Evolutionary conservation across 257 asterid species (phyloP).

Genomic region (Nicotiana sylvestris): DNA sequence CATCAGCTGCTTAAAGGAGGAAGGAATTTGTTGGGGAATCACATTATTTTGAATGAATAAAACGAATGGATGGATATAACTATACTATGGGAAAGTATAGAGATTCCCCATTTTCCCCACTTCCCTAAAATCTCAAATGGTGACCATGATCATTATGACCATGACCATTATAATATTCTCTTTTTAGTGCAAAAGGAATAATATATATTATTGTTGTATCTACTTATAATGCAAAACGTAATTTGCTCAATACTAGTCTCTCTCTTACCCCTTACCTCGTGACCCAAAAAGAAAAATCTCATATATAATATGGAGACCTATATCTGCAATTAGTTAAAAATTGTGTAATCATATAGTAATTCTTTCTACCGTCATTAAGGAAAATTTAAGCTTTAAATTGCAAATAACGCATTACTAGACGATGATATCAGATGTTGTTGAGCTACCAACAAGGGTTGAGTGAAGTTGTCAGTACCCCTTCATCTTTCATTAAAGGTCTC

Average conservation of each 20-base stretch:
- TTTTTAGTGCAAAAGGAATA: neutral
- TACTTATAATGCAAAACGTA: neutral
- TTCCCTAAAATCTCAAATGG: neutral
- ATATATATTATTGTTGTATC: neutral
- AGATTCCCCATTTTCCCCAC: constrained; percentile 11
- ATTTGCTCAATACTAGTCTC: no score
- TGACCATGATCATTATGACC: neutral
- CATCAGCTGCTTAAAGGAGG: neutral
- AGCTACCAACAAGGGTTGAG: no score
- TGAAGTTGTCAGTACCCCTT: no score
- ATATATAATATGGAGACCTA: no score
- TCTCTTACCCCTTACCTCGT: no score
- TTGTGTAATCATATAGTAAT: no score
- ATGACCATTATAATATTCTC: neutral
- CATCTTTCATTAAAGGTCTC: no score
- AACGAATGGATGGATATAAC: constrained; percentile 10
- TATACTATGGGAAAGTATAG: neutral
- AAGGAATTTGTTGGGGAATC: neutral
- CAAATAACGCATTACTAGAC: neutral
- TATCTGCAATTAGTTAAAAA: no score
- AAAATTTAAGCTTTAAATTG: neutral
- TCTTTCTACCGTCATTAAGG: neutral
- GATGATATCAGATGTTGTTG: neutral
- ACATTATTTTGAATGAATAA: constrained; percentile 1
- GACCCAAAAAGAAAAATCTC: no score